Conservation (phyloP, 306 rosid genomes). For the Oemleria cerasiformis region DNA sequence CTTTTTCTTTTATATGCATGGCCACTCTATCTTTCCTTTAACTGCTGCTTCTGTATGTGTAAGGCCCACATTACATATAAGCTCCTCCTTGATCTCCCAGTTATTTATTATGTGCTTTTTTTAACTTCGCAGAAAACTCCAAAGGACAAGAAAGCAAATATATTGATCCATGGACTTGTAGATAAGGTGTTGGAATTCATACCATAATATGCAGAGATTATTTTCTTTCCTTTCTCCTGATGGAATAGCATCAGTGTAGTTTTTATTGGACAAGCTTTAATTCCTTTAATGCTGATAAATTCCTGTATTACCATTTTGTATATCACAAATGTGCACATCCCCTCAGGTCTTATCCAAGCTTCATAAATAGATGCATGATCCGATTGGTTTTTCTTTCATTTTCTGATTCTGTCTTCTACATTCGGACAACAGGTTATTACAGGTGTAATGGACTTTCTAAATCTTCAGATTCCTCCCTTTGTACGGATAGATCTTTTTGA, state of each 20-base stretch:
- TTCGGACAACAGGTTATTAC: conserved; percentile 69
- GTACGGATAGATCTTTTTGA: conserved; percentile 90
- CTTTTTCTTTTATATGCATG: not conserved
- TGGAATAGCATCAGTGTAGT: not conserved
- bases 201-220: not conserved
- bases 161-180: conserved; percentile 83
- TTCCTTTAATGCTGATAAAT: conserved; percentile 4
- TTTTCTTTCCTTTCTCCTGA: not conserved
- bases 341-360: not conserved
- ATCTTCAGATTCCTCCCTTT: conserved; percentile 79
- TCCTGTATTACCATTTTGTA: not conserved
- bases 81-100: conserved; percentile 4
- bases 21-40: conserved; percentile 15
- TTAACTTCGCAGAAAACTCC: conserved; percentile 80
- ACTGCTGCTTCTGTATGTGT: conserved; percentile 1
- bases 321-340: not conserved
- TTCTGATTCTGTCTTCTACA: conserved; percentile 21
- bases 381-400: conserved; percentile 12
- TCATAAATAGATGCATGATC: not conserved
- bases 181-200: conserved; percentile 67
- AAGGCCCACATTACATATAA: not conserved
- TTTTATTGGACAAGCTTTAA: not conserved
- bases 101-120: conserved; percentile 26
- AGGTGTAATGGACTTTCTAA: conserved; percentile 75
- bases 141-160: conserved; percentile 86